Percentiles rank a stretch among this genome's conserved stretches.
Conservation (phyloP, 345 rosid genomes). For the Populus ilicifolia region DNA sequence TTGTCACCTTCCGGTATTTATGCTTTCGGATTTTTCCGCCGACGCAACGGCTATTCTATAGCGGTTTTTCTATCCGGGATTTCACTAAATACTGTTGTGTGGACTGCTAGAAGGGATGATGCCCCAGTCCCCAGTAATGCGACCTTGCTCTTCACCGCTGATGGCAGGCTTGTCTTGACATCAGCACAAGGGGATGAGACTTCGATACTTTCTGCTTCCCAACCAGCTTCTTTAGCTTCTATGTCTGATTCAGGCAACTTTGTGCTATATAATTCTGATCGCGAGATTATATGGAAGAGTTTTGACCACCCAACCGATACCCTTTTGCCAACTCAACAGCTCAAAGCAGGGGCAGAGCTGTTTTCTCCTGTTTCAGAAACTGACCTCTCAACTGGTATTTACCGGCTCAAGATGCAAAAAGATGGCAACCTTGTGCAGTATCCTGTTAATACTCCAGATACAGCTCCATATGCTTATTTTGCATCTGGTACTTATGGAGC, state of each 20-base stretch:
- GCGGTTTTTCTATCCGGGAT: slow-evolving; percentile 27
- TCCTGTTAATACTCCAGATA: slow-evolving; percentile 4
- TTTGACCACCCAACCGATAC: slow-evolving; percentile 17
- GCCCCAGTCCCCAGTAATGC: slow-evolving; percentile 11
- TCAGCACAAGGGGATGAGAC: background rate
- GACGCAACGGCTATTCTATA: slow-evolving; percentile 20
- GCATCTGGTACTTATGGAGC: background rate
- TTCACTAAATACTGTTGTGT: slow-evolving; percentile 8
- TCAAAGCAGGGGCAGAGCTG: slow-evolving; percentile 2
- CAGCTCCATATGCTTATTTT: slow-evolving; percentile 1
- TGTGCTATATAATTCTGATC: slow-evolving; percentile 5
- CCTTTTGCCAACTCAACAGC: slow-evolving; percentile 17
- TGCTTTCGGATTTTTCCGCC: slow-evolving; percentile 32
- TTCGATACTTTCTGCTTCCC: background rate
- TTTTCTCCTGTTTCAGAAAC: slow-evolving; percentile 10
- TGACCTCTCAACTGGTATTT: slow-evolving; percentile 13
- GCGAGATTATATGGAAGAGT: slow-evolving; percentile 16
- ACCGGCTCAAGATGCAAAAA: slow-evolving; percentile 15
- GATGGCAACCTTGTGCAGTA: slow-evolving; percentile 35
- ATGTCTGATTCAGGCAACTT: slow-evolving; percentile 24
- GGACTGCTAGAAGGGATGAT: slow-evolving; percentile 16
- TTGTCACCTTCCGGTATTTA: slow-evolving; percentile 32
- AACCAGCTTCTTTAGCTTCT: slow-evolving; percentile 13
- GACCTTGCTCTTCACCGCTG: slow-evolving; percentile 1
- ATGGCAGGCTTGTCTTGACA: slow-evolving; percentile 7